Conservation (phyloP, 2,329 filamentous ascomycete species). For the Ceratocystis ficicola region DNA sequence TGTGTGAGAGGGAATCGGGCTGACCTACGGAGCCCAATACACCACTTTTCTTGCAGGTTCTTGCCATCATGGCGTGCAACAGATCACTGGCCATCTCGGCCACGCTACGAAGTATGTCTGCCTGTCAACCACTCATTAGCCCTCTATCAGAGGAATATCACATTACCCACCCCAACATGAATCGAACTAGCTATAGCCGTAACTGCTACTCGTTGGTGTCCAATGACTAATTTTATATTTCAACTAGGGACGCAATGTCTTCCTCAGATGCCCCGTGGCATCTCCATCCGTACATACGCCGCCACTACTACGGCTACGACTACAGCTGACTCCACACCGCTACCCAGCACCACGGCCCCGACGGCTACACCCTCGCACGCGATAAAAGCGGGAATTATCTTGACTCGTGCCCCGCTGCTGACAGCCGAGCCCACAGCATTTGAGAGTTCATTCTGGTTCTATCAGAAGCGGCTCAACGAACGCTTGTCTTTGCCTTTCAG, state of each 20-base stretch:
- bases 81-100: conserved; percentile 14
- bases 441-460: conserved; percentile 88
- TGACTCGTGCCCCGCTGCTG: conserved; percentile 78
- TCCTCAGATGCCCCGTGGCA: conserved; percentile 11
- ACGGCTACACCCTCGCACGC: conserved; percentile 32
- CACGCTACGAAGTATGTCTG: conserved; percentile 17
- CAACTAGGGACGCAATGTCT: conserved; percentile 12
- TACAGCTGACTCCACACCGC: conserved; percentile 23
- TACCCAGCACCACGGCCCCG: conserved; percentile 23
- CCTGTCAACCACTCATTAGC: not conserved
- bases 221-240: not conserved
- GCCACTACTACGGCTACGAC: conserved; percentile 24
- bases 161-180: not conserved
- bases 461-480: conserved; percentile 94
- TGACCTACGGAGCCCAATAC: not conserved
- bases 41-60: not conserved
- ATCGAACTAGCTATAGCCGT: not conserved
- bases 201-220: not conserved
- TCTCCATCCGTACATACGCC: conserved; percentile 27
- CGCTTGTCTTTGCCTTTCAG: conserved; percentile 78
- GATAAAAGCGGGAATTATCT: conserved; percentile 57
- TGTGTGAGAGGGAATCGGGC: not conserved
- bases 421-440: conserved; percentile 76
- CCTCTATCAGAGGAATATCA: not conserved
- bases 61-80: conserved; percentile 5